Conservation (phyloP, 179 eudicot genomes). For the Beta lomatogona region DNA sequence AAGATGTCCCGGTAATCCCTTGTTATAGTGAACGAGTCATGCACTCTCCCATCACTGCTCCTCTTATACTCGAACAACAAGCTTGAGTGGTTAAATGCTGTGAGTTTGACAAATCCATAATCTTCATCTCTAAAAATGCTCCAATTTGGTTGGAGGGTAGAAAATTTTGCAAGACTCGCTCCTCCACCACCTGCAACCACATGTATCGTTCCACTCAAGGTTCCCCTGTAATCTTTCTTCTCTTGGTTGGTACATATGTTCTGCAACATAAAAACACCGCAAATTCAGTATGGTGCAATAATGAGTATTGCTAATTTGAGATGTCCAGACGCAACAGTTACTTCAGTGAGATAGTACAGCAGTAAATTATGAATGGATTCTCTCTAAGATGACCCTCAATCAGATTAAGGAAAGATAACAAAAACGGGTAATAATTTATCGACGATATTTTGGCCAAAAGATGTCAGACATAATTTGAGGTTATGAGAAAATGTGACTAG, state of each 20-base stretch:
- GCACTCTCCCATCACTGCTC: constrained; percentile 73
- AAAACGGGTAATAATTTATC: neutral
- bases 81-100: constrained; percentile 65
- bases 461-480: neutral
- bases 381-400: neutral
- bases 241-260: constrained; percentile 59
- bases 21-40: constrained; percentile 68
- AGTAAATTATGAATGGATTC: neutral
- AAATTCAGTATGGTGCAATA: neutral
- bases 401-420: neutral
- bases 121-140: constrained; percentile 63
- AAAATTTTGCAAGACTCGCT: constrained; percentile 53
- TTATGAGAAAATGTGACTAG: neutral
- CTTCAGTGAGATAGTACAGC: neutral
- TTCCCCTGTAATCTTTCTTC: constrained; percentile 46
- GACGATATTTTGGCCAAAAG: neutral
- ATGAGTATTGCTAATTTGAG: neutral
- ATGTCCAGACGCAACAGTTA: neutral
- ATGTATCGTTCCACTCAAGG: constrained; percentile 69
- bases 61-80: constrained; percentile 73
- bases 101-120: constrained; percentile 68
- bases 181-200: constrained; percentile 83
- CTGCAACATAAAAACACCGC: constrained; percentile 35
- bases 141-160: constrained; percentile 54
- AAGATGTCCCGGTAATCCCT: constrained; percentile 75